Evolutionary conservation across 108 stramenopile genomes (phyloP), one percentile per base, ranked within the genome.

Genomic region (Asterionellopsis glacialis): DNA sequence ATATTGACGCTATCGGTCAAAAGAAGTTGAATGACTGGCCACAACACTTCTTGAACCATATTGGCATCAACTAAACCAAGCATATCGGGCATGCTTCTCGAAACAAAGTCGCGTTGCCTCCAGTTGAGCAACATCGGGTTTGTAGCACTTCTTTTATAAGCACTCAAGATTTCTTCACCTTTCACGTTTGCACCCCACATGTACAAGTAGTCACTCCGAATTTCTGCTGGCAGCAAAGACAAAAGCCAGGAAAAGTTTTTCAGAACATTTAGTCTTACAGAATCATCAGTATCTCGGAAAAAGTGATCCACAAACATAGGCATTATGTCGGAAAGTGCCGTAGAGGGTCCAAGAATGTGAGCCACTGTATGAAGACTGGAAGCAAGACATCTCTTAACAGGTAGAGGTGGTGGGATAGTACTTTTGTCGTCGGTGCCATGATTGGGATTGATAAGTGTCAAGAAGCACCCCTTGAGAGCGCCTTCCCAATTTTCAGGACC

Each of bases 351-450:
- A 12, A 96, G 59, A 62, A 96, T 81, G 62, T 83, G 75, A 1
- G 94, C 93, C 0, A 99, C 77, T 38, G 97, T 96, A 65, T 98
- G 97, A 50, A 99, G 65, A 63, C 91, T 87, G 18, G 82, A 92
- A 28, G 96, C 94, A 48, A 99, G 69, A 68, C 90, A 92, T 60
- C 90, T 72, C 55, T 88, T 88, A 39, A 92, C 90, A 16, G 87
- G 87, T 27, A 88, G 72, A 1, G 90, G 90, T 27, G 85, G 84
- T 0, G 63, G 56, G 9, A 66, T 25, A n/a, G 74, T 23, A 41
- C 41, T 50, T 10, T 24, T 25, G 12, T 21, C 50, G 11, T 19
- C 41, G n/a, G 53, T 41, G 52, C 53, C 64, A 40, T 85, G 68
- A 27, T 68, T 75, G 61, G 87, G 79, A 58, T 79, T 81, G 51